Evolutionary conservation across 768 basidiomycete genomes (phyloP), one percentile per base, ranked within the genome.

Genomic region (Russula lepida): DNA sequence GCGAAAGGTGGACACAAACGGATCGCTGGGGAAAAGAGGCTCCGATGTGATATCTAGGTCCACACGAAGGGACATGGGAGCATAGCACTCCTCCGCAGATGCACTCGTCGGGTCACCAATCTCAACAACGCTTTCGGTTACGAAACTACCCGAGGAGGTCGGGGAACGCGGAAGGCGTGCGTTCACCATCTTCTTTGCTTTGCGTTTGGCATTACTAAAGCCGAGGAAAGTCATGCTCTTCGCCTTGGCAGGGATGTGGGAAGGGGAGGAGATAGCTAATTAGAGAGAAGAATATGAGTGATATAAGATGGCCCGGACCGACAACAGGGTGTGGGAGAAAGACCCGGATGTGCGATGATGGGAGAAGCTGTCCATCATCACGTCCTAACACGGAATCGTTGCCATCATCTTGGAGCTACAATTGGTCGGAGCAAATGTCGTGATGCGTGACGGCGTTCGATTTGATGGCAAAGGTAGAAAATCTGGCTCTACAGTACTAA

Each of bases 171-270:
- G 19, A 23, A 27, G 8, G 52, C 53, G 54, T 52, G 50, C 5
- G 19, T 39, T 47, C 23, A 54, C 46, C 4, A 52, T 54, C 57
- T 62, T 62, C 66, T 66, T 66, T 30, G 64, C 60, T 43, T 62
- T 65, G 44, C 64, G 63, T 57, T 47, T 65, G 9, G 62, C 64
- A 2, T 65, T 41, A n/a, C 66, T 60, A 33, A 66, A 59, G 21
- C 23, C 35, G 52, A 60, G 58, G 28, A 65, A 65, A 19, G 59
- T 52, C 56, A 65, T 55, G 23, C 23, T 54, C 55, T 12, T 41
- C 17, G 50, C 44, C 62, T 51, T 19, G 15, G 37, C 12, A 21
- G 25, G 49, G 37, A 54, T 33, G 41, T 50, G 48, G 15, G 23
- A 39, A 53, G 54, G 33, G 25, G 43, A 33, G 48, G 32, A 58